These are phyloP conservation scores for Fomitiporia mediterranea DNA, from an alignment of 1,284 basidiomycete genomes.

Conservation along the genomic window DNA sequence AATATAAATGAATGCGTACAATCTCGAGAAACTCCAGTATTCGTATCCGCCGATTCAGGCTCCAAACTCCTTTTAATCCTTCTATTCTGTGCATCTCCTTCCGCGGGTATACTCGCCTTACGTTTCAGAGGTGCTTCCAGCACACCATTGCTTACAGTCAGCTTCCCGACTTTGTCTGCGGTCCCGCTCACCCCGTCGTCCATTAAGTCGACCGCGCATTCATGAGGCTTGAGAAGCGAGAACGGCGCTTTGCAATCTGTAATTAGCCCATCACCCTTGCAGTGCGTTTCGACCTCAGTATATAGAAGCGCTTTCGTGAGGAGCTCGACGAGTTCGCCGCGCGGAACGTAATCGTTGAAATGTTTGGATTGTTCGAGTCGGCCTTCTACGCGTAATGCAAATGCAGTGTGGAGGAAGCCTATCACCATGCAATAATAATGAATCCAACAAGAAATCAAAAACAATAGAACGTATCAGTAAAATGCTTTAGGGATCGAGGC, in stretches of 20 bases:
- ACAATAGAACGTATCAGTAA: conserved; percentile 1
- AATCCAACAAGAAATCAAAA: too few relatives aligned
- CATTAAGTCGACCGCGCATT: conserved; percentile 49
- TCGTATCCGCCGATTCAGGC: conserved; percentile 13
- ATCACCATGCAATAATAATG: conserved; percentile 6
- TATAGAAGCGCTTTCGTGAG: conserved; percentile 79
- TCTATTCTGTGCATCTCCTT: conserved; percentile 17
- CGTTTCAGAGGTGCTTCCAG: conserved; percentile 18
- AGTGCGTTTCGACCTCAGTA: conserved; percentile 79
- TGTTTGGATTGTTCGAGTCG: conserved; percentile 62
- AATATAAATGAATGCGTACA: conserved; percentile 1
- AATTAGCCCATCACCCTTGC: conserved; percentile 54
- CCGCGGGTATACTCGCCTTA: conserved; percentile 20
- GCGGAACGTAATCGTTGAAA: conserved; percentile 67
- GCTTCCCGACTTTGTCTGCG: conserved; percentile 14
- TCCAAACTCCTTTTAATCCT: conserved; percentile 20
- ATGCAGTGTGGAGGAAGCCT: conserved; percentile 79
- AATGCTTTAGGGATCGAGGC: conserved; percentile 13
- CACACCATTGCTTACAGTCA: conserved; percentile 4
- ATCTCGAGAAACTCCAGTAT: background rate
- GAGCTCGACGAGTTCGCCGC: conserved; percentile 77
- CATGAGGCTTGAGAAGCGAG: conserved; percentile 65
- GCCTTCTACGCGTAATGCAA: conserved; percentile 65
- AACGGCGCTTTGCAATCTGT: conserved; percentile 62
- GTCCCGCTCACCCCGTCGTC: conserved; percentile 14